Percentiles rank a stretch among this genome's conserved stretches.
phyloP scores from a whole-genome alignment of 2,329 filamentous ascomycete species.

The Beauveria varroae region DNA sequence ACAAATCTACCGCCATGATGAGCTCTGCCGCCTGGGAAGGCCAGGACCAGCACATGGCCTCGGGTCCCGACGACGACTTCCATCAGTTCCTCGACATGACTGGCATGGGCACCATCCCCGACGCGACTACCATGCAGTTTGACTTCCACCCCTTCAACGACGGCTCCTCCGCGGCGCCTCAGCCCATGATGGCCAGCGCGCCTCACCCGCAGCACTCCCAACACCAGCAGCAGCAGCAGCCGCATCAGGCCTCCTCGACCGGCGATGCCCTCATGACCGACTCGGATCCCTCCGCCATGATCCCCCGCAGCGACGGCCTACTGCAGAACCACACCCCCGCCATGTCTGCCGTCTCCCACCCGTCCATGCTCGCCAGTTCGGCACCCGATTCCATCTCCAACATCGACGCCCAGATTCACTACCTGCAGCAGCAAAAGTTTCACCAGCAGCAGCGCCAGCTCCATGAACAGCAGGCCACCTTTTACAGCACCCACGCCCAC shows the following conservation, averaged over 20 bases:
- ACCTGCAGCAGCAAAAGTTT: conserved; percentile 55
- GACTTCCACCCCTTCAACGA: conserved; percentile 51
- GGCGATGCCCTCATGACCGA: conserved; percentile 30
- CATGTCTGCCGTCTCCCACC: conserved; percentile 39
- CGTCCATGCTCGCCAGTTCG: conserved; percentile 33
- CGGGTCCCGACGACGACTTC: conserved; percentile 51
- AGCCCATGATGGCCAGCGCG: conserved; percentile 7
- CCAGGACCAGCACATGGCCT: conserved; percentile 47
- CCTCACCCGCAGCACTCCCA: neutral
- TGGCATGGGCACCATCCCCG: conserved; percentile 43
- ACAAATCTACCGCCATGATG: conserved; percentile 34
- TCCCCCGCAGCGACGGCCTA: conserved; percentile 26
- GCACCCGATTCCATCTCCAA: conserved; percentile 46
- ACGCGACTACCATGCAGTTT: conserved; percentile 43
- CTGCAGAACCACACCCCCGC: conserved; percentile 38
- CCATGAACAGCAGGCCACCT: conserved; percentile 49
- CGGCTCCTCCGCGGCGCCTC: conserved; percentile 25
- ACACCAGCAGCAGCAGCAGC: conserved; percentile 11
- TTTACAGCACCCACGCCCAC: conserved; percentile 46
- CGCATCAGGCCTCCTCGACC: conserved; percentile 21
- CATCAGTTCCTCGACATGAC: conserved; percentile 57
- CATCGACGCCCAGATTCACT: conserved; percentile 60
- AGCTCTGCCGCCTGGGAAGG: conserved; percentile 47
- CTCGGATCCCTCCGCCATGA: conserved; percentile 22
- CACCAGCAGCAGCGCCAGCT: conserved; percentile 53